phyloP scores from a whole-genome alignment of 2,329 filamentous ascomycete species.

The Beauveria sp. region DNA sequence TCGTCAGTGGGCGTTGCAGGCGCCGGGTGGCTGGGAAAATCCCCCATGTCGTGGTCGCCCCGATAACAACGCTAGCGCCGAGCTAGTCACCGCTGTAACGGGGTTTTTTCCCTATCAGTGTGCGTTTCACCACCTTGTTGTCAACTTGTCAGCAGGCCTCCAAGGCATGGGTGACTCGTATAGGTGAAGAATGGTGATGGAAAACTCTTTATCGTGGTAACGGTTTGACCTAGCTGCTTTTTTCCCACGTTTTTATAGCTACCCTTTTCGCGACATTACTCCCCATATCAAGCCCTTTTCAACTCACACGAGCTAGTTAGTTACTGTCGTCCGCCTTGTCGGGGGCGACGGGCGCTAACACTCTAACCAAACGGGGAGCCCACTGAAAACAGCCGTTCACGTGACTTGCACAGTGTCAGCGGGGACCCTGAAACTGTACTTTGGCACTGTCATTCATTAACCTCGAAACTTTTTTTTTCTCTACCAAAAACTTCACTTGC shows the following conservation, averaged over 20 bases:
- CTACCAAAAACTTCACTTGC: background rate
- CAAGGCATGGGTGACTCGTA: background rate
- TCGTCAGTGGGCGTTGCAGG: too few species aligned
- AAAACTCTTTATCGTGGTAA: too few species aligned
- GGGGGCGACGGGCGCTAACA: background rate
- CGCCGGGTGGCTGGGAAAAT: background rate
- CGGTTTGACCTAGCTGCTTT: background rate
- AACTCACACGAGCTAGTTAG: background rate
- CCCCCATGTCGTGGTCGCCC: constrained; percentile 2
- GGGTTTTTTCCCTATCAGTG: background rate
- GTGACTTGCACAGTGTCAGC: constrained; percentile 1
- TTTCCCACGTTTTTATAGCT: background rate
- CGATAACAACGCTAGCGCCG: constrained; percentile 6
- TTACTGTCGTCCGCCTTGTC: background rate
- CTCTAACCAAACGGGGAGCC: background rate
- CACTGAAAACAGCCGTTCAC: background rate
- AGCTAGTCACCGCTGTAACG: constrained; percentile 9
- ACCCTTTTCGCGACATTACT: background rate
- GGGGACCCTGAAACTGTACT: background rate
- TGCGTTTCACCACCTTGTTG: background rate
- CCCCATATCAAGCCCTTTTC: background rate
- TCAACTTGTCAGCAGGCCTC: background rate
- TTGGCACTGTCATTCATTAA: constrained; percentile 12
- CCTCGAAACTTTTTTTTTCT: constrained; percentile 12
- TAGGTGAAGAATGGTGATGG: background rate